phyloP scores from a whole-genome alignment of 306 rosid genomes.

The Citrullus mucosospermus region DNA sequence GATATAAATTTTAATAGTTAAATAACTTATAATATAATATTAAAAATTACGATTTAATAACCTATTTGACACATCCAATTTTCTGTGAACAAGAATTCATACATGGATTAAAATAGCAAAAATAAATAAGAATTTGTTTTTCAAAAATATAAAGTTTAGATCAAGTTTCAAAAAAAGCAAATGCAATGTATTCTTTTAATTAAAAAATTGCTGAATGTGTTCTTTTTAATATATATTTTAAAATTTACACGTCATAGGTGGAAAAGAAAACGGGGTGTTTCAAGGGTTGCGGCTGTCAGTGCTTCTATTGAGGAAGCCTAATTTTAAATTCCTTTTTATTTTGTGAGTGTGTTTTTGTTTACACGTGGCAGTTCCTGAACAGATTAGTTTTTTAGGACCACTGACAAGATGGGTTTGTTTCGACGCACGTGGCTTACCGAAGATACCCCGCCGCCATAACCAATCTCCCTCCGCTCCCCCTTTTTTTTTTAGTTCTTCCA shows the following conservation, averaged over 20 bases:
- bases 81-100: background rate
- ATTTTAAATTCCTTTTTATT: background rate
- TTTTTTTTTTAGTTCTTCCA: conserved; percentile 11
- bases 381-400: conserved; percentile 34
- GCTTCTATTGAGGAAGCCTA: conserved; percentile 25
- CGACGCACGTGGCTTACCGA: conserved; percentile 58
- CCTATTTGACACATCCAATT: too few relatives aligned
- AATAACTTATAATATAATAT: too few relatives aligned
- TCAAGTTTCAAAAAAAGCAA: background rate
- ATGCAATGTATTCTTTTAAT: too few relatives aligned
- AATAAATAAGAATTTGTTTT: too few relatives aligned
- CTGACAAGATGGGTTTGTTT: conserved; percentile 22
- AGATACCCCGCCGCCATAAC: conserved; percentile 90
- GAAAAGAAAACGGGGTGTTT: conserved; percentile 6
- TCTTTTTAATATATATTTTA: too few relatives aligned
- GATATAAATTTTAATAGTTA: too few relatives aligned
- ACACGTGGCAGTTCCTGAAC: conserved; percentile 42
- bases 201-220: background rate
- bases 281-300: conserved; percentile 64
- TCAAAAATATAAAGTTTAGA: background rate
- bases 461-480: background rate
- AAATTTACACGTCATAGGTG: background rate
- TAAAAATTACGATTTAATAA: too few relatives aligned
- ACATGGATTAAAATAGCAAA: background rate
- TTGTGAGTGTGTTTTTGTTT: background rate